Conservation (phyloP, 495 filamentous ascomycete species). For the Jackrogersella minutella region DNA sequence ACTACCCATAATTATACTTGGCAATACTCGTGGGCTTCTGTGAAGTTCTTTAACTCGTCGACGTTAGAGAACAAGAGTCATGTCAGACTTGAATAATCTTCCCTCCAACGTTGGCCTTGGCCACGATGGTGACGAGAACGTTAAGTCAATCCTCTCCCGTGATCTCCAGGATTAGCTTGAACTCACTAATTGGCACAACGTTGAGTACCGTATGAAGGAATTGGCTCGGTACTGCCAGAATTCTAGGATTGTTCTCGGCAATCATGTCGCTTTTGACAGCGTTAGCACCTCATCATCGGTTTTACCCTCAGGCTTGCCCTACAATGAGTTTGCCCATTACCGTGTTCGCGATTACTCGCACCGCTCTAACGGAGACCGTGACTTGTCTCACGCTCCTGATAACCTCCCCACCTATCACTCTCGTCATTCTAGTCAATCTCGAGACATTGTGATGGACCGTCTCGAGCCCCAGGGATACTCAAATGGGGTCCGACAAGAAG, state of each 20-base stretch:
- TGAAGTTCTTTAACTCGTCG: neutral
- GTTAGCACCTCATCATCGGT: conserved; percentile 40
- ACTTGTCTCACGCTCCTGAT: neutral
- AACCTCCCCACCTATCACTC: neutral
- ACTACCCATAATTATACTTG: too few relatives aligned
- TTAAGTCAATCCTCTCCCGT: neutral
- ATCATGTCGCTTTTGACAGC: conserved; percentile 14
- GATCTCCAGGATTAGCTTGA: conserved; percentile 69
- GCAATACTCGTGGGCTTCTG: neutral
- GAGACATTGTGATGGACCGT: neutral
- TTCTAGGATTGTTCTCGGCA: too few relatives aligned
- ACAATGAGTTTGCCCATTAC: conserved; percentile 1
- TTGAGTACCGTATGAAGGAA: conserved; percentile 54
- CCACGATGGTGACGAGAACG: neutral
- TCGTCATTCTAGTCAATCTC: too few relatives aligned
- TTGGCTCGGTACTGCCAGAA: conserved; percentile 49
- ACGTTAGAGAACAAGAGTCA: neutral
- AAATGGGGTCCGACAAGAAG: too few relatives aligned
- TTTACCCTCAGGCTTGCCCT: conserved; percentile 24
- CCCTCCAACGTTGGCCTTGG: neutral
- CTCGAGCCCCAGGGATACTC: too few relatives aligned
- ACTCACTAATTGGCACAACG: conserved; percentile 66
- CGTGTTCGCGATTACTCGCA: conserved; percentile 8
- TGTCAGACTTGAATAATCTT: neutral
- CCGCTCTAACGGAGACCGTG: neutral